Percentiles rank a stretch among this genome's conserved stretches.
Conservation (phyloP, 2,329 filamentous ascomycete species). For the Fusarium coffeatum region DNA sequence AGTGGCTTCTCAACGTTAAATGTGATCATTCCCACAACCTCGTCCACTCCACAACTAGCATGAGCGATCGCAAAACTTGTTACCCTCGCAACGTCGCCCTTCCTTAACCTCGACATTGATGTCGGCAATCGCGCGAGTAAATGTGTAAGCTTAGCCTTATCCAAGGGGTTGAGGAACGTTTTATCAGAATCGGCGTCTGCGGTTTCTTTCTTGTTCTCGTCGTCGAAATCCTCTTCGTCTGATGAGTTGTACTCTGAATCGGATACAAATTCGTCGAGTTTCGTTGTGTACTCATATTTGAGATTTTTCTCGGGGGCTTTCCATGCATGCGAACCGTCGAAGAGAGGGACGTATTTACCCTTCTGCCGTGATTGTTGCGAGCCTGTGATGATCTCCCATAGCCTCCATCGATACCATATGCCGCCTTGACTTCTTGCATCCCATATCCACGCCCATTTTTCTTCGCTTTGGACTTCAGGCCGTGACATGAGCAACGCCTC, state of each 20-base stretch:
- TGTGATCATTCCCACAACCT: slow-evolving; percentile 90
- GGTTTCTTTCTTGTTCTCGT: slow-evolving; percentile 65
- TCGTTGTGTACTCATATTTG: slow-evolving; percentile 83
- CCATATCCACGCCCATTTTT: slow-evolving; percentile 96
- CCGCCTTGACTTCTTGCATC: slow-evolving; percentile 82
- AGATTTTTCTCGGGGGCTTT: slow-evolving; percentile 76
- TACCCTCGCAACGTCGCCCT: slow-evolving; percentile 86
- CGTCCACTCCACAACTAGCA: slow-evolving; percentile 84
- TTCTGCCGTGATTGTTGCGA: slow-evolving; percentile 59
- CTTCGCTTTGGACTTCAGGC: slow-evolving; percentile 83
- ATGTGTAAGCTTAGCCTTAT: slow-evolving; percentile 86
- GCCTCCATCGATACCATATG: slow-evolving; percentile 91
- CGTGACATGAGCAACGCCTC: slow-evolving; percentile 92
- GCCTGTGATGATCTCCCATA: slow-evolving; percentile 88
- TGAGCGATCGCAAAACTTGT: slow-evolving; percentile 91
- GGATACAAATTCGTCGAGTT: slow-evolving; percentile 81
- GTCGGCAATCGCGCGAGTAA: slow-evolving; percentile 85
- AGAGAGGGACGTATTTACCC: slow-evolving; percentile 71
- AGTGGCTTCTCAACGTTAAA: slow-evolving; percentile 84
- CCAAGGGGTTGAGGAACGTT: slow-evolving; percentile 81
- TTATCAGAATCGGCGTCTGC: slow-evolving; percentile 61
- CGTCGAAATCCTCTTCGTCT: slow-evolving; percentile 80
- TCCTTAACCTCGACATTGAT: slow-evolving; percentile 77
- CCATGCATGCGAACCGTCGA: slow-evolving; percentile 84
- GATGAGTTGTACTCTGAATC: slow-evolving; percentile 89